Conservation (phyloP, 441 rosid genomes). For the Populus hybrid region DNA sequence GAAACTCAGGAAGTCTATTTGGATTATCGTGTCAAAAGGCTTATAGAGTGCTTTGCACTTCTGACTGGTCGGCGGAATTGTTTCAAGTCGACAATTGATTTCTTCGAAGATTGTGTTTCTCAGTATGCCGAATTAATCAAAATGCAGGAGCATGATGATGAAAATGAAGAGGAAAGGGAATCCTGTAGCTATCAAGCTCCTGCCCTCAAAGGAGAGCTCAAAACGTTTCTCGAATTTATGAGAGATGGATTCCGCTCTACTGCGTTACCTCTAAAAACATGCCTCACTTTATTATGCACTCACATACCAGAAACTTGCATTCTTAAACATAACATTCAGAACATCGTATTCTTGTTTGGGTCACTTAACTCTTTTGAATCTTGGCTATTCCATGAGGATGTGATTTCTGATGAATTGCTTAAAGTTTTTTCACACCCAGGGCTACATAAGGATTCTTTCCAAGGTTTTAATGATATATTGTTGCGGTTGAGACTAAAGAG, state of each 20-base stretch:
- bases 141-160: neutral
- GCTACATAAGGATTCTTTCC: neutral
- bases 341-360: slow-evolving; percentile 19
- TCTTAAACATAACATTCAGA: slow-evolving; percentile 4
- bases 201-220: neutral
- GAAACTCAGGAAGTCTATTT: slow-evolving; percentile 36
- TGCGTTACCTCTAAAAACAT: neutral
- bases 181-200: neutral
- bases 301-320: neutral
- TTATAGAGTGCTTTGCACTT: slow-evolving; percentile 28
- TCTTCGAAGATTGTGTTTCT: slow-evolving; percentile 31
- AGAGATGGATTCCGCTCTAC: slow-evolving; percentile 11
- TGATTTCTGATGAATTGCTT: slow-evolving; percentile 18
- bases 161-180: neutral
- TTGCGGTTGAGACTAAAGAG: neutral
- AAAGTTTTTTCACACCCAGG: slow-evolving; percentile 14
- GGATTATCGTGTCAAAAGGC: slow-evolving; percentile 34
- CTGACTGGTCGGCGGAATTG: slow-evolving; percentile 29
- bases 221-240: neutral
- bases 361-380: slow-evolving; percentile 29
- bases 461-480: neutral
- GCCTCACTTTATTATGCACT: neutral
- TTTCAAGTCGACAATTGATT: slow-evolving; percentile 24
- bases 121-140: slow-evolving; percentile 18
- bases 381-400: slow-evolving; percentile 5